Evolutionary conservation across 2,329 filamentous ascomycete genomes (phyloP), one percentile per base, ranked within the genome.

Genomic region (Penicillium sp.): DNA sequence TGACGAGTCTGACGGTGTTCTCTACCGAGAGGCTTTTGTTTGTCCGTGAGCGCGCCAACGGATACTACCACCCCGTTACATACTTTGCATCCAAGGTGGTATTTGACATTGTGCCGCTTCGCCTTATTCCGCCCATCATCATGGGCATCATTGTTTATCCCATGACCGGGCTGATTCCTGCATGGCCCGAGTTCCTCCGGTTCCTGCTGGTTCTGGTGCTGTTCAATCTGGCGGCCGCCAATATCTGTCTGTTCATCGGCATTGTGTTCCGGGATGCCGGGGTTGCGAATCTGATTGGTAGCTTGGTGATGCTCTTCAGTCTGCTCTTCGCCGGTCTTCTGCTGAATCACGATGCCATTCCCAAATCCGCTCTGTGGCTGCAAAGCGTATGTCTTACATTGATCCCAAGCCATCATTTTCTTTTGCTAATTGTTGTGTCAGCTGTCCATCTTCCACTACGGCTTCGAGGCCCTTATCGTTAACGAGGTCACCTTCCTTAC

Each of bases 401-500:
- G 29, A 38, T 24, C 5, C 6, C 7, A 12, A 12, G 18, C 20
- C 15, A 2, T 10, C 6, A 45, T 27, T 29, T 50, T 12, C 27
- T 57, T 75, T 57, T 75, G 60, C 71, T 49, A 29, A 46, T 29
- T 15, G 4, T 9, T 9, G 5, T 24, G 46, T 25, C 59, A 86
- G 73, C 75, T 98, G 7, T 96, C 91, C 1, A 98, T 98, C 55
- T 98, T 98, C 80, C 93, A 98, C 68, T 98, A 95, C 66, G 92
- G 87, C 4, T 97, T 97, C 62, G 93, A 98, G 76, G 88, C 89
- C 1, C 80, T 98, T 12, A 95, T 97, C 55, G 93, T 98, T 61
- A 98, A 97, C 66, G 93, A 98, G 74, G 95, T 96, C 41, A 84
- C 89, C 24, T 89, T 89, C 62, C 77, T 98, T 38, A 92, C 88